Base-by-base conservation (phyloP, 495 filamentous ascomycete species). In the Chaetomium fimeti region DNA sequence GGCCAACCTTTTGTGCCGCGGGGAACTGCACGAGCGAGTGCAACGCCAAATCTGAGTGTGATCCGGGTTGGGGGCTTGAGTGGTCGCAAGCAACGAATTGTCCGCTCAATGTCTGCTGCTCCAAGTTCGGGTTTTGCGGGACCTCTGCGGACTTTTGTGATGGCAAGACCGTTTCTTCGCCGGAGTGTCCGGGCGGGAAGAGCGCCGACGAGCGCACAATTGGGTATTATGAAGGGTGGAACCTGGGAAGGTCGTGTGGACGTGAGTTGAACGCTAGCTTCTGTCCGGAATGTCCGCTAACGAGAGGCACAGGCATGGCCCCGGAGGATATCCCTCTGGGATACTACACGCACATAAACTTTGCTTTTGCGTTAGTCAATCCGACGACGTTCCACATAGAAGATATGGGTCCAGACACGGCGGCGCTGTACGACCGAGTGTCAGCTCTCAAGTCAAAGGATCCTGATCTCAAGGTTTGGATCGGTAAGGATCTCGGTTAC, bases 321-420 rank as follows among this genome's bases (percentile, higher is more conserved):
- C 59, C 68, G 9, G 40, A 32, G 51, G 32, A 64, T 5, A 61
- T 67, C 18, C 65, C 60, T 2, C 38, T 60, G 7, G 65, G 61
- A 1, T 60, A 69, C 70, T 77, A 68, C 54, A 75, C 68, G 3
- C 71, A 74, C 57, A 52, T 75, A 11, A 74, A 76, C 61, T 76
- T 60, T 36, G 70, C 66, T 12, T 76, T 78, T 57, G 70, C 36
- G 16, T 70, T 11, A 42, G 20, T 12, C 53, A 58, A 20, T 20
- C 57, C 0, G 20, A 57, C 12, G 25, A 62, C 15, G 54, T 74
- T 64, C 28, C 49, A 71, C 28, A 47, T 69, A 16, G 60, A n/a
- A 16, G 15, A 57, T 24, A 61, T 65, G 52, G 77, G 72, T 60
- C 15, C 62, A 18, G 15, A 53, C 12, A 53, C 60, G 22, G 61